Evolutionary conservation across 2,329 filamentous ascomycete genomes (phyloP).

Genomic region (Hymenoscyphus repandus): DNA sequence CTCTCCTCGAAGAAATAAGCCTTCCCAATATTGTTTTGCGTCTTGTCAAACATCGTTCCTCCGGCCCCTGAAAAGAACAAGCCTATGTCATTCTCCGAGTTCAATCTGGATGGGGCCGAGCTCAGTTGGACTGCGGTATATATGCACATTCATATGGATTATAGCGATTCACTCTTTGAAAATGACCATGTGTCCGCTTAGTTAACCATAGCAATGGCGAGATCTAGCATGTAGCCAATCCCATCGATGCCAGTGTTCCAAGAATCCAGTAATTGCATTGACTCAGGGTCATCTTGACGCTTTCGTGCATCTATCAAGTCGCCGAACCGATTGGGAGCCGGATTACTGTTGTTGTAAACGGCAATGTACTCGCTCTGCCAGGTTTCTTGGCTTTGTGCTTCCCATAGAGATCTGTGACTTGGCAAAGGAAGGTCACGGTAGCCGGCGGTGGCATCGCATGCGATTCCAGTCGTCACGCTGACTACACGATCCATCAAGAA

Average conservation of each 20-base stretch:
- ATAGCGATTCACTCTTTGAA: no score
- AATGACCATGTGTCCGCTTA: no score
- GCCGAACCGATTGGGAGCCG: neutral
- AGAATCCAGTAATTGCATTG: slow-evolving; percentile 3
- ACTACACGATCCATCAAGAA: slow-evolving; percentile 8
- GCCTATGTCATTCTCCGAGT: no score
- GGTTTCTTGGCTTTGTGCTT: slow-evolving; percentile 1
- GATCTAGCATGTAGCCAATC: slow-evolving; percentile 1
- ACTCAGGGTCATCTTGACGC: neutral
- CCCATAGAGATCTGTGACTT: slow-evolving; percentile 7
- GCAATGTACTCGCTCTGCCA: slow-evolving; percentile 10
- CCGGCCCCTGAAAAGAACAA: no score
- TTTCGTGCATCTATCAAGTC: slow-evolving; percentile 7
- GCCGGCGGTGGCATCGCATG: neutral
- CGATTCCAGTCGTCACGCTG: slow-evolving; percentile 5
- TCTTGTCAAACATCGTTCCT: no score
- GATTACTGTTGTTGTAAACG: neutral
- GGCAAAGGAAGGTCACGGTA: slow-evolving; percentile 7
- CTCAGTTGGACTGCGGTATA: no score
- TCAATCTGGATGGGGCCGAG: no score
- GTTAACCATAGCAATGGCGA: slow-evolving; percentile 1
- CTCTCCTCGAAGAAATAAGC: no score
- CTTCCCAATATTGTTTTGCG: no score
- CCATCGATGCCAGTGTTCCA: slow-evolving; percentile 8
- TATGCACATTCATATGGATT: no score